Conservation (phyloP, 1,284 basidiomycete genomes). For the Polyporus tsugae region DNA sequence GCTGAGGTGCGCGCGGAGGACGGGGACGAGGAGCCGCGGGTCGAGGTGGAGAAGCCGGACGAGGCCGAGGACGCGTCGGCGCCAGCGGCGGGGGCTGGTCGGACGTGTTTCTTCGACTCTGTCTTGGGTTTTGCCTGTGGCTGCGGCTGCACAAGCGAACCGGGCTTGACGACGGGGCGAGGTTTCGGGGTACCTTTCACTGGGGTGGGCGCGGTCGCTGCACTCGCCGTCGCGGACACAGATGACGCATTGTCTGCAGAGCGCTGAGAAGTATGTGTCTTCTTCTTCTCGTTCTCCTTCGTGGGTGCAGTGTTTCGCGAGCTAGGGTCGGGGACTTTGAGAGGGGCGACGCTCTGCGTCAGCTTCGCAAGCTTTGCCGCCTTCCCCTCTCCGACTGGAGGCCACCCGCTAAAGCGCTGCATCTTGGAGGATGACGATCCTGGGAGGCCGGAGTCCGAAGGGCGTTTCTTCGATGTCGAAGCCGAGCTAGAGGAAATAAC, state of each 20-base stretch:
- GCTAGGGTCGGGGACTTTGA: not conserved
- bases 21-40: constrained; percentile 5
- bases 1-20: not conserved
- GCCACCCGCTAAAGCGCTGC: not conserved
- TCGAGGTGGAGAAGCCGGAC: constrained; percentile 2
- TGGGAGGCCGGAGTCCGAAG: not conserved
- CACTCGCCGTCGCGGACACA: not conserved
- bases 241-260: not conserved
- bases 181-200: not conserved
- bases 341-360: not conserved
- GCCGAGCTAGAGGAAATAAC: not conserved
- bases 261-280: not conserved
- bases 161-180: constrained; percentile 1
- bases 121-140: not conserved
- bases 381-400: not conserved
- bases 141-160: not conserved
- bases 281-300: not conserved
- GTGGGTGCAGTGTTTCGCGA: not conserved
- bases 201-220: not conserved
- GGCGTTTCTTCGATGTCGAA: constrained; percentile 2
- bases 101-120: not conserved
- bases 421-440: not conserved
- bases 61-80: constrained; percentile 1
- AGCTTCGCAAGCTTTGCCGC: not conserved
- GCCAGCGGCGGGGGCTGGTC: not conserved